Base-by-base conservation (phyloP, 768 basidiomycete genomes). In the Hydnomerulius pinastri region DNA sequence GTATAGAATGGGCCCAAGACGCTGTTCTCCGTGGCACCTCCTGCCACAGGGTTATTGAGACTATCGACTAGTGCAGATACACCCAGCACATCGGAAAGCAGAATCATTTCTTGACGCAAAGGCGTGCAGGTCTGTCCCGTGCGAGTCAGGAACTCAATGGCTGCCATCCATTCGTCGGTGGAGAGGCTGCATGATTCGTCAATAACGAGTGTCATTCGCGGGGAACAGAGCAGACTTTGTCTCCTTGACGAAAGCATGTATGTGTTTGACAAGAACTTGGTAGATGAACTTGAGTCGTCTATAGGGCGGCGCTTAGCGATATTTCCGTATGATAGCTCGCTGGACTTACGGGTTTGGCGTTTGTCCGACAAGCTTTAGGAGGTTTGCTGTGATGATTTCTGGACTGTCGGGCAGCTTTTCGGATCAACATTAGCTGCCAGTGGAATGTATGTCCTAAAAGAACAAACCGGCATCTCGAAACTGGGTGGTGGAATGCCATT, bases 1-100 rank as follows among this genome's bases (percentile, higher is more conserved):
- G 88, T 89, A 60, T 77, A 86, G 72, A 93, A 93, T 4, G 91
- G 92, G 2, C 91, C 91, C 23, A 93, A 76, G 10, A 93, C 85
- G 18, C 84, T 87, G 25, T 79, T 81, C 59, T 88, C 87, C 1
- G 90, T 92, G 18, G 82, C 85, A 4, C 74, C 76, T 6, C 76
- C 74, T 4, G 77, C 72, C 38, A 79, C 79, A 3, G 84, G 80
- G 59, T 89, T 85, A 70, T 91, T 91, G 44, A 90, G 65, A 21
- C 79, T 68, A 55, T 92, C 88, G 9, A 94, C 85, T 45, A 94
- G 76, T 1, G 86, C 75, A 0, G 90, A 92, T 3, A 89, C 80
- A 5, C 92, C 92, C 1, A 93, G 72, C 0, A 80, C 77, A 61
- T 93, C 92, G 1, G 89, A 91, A n/a, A 94, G 77, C 6, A 94